Evolutionary conservation across 441 rosid genomes (phyloP).

Genomic region (Codiaeum variegatum): DNA sequence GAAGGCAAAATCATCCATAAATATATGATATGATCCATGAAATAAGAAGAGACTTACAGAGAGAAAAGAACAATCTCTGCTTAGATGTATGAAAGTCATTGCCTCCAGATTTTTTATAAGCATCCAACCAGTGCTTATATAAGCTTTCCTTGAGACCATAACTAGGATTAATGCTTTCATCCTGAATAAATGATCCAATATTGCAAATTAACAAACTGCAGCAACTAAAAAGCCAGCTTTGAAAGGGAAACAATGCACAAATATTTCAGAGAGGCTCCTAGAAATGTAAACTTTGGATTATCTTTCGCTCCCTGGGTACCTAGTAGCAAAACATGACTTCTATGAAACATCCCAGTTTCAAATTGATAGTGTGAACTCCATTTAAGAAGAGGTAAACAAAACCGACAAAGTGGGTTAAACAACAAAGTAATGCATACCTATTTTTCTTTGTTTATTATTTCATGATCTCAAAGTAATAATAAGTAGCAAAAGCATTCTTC

Average conservation of each 20-base stretch:
- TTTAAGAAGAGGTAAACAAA: no score
- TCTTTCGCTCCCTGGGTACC: neutral
- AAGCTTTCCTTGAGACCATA: slow-evolving; percentile 65
- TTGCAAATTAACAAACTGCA: neutral
- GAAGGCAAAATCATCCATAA: neutral
- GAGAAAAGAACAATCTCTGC: slow-evolving; percentile 66
- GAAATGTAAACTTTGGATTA: neutral
- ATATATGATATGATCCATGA: slow-evolving; percentile 8
- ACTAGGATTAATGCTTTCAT: slow-evolving; percentile 24
- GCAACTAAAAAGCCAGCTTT: neutral
- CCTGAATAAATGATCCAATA: slow-evolving; percentile 25
- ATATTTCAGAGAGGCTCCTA: neutral
- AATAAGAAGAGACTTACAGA: slow-evolving; percentile 50
- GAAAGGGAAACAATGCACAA: neutral
- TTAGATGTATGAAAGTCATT: slow-evolving; percentile 62
- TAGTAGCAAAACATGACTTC: neutral
- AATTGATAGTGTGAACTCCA: neutral
- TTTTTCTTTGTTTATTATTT: neutral
- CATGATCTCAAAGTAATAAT: neutral
- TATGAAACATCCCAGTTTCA: neutral
- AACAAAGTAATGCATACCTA: neutral
- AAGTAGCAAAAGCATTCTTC: neutral
- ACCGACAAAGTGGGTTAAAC: neutral
- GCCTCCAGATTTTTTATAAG: slow-evolving; percentile 55
- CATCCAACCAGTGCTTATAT: slow-evolving; percentile 73